Evolutionary conservation across 495 filamentous ascomycete species (phyloP).

Genomic region (Daldinia childiae): DNA sequence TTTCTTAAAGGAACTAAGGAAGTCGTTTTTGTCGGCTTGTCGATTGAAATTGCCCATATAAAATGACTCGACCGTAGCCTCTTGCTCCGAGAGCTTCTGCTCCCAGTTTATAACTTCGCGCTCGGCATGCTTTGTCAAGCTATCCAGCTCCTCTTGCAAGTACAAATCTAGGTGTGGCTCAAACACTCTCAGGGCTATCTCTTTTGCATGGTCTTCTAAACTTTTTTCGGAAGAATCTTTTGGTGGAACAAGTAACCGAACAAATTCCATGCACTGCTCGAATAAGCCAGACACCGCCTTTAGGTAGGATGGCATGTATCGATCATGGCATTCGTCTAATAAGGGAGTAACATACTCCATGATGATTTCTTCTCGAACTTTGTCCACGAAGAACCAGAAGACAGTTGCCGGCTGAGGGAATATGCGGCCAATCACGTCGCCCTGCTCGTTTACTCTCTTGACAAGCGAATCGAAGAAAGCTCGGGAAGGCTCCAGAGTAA

Average conservation of each 20-base stretch:
- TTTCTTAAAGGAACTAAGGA: slow-evolving; percentile 96
- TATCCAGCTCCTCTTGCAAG: slow-evolving; percentile 88
- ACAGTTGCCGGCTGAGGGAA: slow-evolving; percentile 83
- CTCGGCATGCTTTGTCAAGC: slow-evolving; percentile 79
- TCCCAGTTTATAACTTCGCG: slow-evolving; percentile 86
- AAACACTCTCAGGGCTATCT: slow-evolving; percentile 75
- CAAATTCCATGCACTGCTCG: slow-evolving; percentile 81
- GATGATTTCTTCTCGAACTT: slow-evolving; percentile 84
- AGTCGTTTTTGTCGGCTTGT: slow-evolving; percentile 95
- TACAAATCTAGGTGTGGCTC: slow-evolving; percentile 95
- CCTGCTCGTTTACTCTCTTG: slow-evolving; percentile 82
- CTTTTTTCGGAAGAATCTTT: slow-evolving; percentile 45
- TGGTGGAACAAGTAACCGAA: slow-evolving; percentile 69
- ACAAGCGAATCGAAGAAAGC: slow-evolving; percentile 81
- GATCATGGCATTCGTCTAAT: slow-evolving; percentile 88
- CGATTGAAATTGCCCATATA: slow-evolving; percentile 94
- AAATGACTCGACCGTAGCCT: slow-evolving; percentile 89
- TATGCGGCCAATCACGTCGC: slow-evolving; percentile 80
- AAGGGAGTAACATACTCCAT: slow-evolving; percentile 86
- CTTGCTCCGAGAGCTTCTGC: slow-evolving; percentile 87
- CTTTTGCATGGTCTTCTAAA: slow-evolving; percentile 59
- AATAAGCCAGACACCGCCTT: slow-evolving; percentile 88
- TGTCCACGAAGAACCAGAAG: slow-evolving; percentile 78
- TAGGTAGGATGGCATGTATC: slow-evolving; percentile 79
- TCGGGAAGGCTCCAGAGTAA: slow-evolving; percentile 80